Evolutionary conservation across 352 stramenopile species (phyloP).

Genomic region (Pythium guiyangense): DNA sequence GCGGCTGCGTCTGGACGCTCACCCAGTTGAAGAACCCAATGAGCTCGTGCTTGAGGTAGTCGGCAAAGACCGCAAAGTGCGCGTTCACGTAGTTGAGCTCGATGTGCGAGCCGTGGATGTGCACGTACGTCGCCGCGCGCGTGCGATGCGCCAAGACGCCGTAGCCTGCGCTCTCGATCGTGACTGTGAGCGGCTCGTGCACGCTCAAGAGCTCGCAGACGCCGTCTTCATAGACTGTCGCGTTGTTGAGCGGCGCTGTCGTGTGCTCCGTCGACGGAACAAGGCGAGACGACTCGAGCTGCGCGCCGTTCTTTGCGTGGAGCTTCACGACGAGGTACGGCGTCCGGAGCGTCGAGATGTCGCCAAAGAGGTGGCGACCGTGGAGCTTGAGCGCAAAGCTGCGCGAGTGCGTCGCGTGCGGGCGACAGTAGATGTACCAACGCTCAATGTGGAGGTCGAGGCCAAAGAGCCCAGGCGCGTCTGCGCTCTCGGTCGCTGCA

Average conservation of each 20-base stretch:
- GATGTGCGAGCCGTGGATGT: conserved; percentile 30
- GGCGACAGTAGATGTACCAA: conserved; percentile 59
- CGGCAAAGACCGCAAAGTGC: conserved; percentile 35
- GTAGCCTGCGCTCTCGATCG: conserved; percentile 42
- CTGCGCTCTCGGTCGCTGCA: not conserved
- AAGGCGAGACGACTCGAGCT: conserved; percentile 40
- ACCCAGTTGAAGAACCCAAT: conserved; percentile 64
- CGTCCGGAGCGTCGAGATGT: conserved; percentile 37
- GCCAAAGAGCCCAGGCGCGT: conserved; percentile 17
- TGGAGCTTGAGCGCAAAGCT: conserved; percentile 40
- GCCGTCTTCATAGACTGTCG: conserved; percentile 23
- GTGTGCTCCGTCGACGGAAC: no score
- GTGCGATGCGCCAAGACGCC: conserved; percentile 38
- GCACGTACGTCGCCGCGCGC: conserved; percentile 36
- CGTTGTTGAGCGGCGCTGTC: not conserved
- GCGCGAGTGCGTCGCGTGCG: conserved; percentile 27
- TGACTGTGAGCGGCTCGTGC: conserved; percentile 23
- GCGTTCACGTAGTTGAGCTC: conserved; percentile 60
- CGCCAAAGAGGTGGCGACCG: conserved; percentile 28
- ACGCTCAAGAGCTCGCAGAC: conserved; percentile 36
- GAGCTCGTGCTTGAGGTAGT: conserved; percentile 59
- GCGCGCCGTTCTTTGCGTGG: conserved; percentile 26
- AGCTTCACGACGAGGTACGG: conserved; percentile 29
- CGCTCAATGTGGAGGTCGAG: conserved; percentile 40
- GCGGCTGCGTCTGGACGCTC: conserved; percentile 41